These are phyloP conservation scores for Clonostachys sp. DNA, from an alignment of 2,329 filamentous ascomycete species.

Conservation along the genomic window DNA sequence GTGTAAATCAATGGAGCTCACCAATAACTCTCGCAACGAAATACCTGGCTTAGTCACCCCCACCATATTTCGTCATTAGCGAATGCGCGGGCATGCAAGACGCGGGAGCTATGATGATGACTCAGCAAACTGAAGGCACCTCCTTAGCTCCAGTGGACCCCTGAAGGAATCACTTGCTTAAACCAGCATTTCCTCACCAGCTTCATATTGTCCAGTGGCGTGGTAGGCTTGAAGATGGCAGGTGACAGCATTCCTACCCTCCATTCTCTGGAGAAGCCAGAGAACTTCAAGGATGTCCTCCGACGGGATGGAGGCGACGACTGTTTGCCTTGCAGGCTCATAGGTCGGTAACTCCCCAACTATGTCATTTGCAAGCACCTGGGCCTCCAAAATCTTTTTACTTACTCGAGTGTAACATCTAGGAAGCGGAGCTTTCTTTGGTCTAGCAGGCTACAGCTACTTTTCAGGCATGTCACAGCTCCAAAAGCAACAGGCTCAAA, in stretches of 20 bases:
- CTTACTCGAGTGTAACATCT: not conserved
- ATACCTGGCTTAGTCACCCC: no score
- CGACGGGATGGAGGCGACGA: conserved; percentile 56
- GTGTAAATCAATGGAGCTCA: no score
- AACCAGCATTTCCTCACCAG: no score
- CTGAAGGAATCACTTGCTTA: no score
- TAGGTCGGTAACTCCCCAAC: conserved; percentile 48
- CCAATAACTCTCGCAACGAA: no score
- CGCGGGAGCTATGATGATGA: no score
- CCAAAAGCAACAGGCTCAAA: conserved; percentile 57
- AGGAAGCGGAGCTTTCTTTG: conserved; percentile 74
- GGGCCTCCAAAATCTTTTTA: not conserved
- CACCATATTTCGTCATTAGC: no score
- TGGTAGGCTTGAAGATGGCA: conserved; percentile 15
- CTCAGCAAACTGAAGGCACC: no score
- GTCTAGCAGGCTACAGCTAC: conserved; percentile 74
- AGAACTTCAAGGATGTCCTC: conserved; percentile 55
- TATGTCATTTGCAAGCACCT: not conserved
- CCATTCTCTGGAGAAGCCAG: conserved; percentile 52
- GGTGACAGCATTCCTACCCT: conserved; percentile 41
- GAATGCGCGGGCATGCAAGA: no score
- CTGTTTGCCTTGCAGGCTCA: conserved; percentile 66
- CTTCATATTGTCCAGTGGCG: not conserved
- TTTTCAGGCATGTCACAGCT: conserved; percentile 70
- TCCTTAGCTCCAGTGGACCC: no score